phyloP scores from a whole-genome alignment of 352 stramenopile species.

The Globisporangium radiosum region DNA sequence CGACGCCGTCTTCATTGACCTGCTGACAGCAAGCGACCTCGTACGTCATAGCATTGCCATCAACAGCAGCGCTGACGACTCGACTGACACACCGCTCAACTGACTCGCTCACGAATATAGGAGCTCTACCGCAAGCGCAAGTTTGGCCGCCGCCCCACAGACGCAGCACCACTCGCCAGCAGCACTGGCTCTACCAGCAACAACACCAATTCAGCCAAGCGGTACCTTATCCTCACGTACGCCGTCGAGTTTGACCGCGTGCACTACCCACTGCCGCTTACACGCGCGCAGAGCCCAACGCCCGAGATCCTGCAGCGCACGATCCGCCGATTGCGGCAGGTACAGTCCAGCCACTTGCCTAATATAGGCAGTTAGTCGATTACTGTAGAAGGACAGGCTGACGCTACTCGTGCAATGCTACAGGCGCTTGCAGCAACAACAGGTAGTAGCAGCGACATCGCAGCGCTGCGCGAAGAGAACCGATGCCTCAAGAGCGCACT shows the following conservation, averaged over 20 bases:
- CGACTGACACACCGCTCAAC: not conserved
- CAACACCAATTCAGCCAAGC: constrained; percentile 33
- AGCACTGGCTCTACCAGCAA: not conserved
- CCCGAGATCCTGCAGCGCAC: constrained; percentile 74
- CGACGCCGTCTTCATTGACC: constrained; percentile 87
- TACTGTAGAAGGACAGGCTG: too few species aligned
- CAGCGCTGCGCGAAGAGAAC: constrained; percentile 47
- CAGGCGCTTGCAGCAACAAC: constrained; percentile 1
- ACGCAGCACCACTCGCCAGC: not conserved
- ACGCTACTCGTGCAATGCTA: too few species aligned
- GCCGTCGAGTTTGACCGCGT: constrained; percentile 91
- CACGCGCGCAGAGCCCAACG: constrained; percentile 51
- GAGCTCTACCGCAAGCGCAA: constrained; percentile 78
- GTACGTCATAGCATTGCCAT: constrained; percentile 11
- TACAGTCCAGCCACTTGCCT: not conserved
- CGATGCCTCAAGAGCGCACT: constrained; percentile 59
- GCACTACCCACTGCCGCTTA: constrained; percentile 90
- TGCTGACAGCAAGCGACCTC: constrained; percentile 87
- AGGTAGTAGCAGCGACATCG: constrained; percentile 7
- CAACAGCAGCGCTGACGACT: not conserved
- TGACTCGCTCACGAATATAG: constrained; percentile 9
- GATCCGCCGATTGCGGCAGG: constrained; percentile 59
- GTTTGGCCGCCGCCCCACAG: constrained; percentile 19
- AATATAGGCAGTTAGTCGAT: too few species aligned
- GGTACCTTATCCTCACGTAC: constrained; percentile 93